phyloP scores from a whole-genome alignment of 129 eudicot genomes.

The Flaveria bidentis region DNA sequence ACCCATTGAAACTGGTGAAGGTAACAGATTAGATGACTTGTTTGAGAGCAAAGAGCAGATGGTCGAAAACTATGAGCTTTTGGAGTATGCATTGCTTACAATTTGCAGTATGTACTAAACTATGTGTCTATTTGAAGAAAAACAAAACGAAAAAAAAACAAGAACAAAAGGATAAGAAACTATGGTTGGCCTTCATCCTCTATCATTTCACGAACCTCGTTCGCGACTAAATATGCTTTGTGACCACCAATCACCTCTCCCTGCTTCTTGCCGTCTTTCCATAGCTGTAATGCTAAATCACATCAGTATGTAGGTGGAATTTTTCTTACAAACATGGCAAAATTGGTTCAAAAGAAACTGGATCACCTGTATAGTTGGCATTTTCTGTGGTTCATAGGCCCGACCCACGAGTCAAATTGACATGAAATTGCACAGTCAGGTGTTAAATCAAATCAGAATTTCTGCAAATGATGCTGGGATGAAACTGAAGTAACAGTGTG shows the following conservation, averaged over 20 bases:
- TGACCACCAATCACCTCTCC: constrained; percentile 89
- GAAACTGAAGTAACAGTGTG: background rate
- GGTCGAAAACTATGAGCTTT: constrained; percentile 61
- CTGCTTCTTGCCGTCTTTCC: constrained; percentile 79
- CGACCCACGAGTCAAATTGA: background rate
- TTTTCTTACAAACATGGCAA: background rate
- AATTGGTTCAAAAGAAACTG: background rate
- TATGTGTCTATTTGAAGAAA: background rate
- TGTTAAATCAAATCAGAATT: constrained; percentile 25
- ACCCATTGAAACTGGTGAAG: constrained; percentile 29
- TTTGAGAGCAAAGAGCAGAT: constrained; percentile 57
- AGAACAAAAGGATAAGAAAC: constrained; percentile 4
- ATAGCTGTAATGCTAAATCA: constrained; percentile 44
- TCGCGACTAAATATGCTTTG: constrained; percentile 77
- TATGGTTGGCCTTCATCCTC: constrained; percentile 49
- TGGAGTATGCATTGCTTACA: constrained; percentile 34
- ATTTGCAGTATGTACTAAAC: background rate
- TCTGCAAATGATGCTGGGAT: background rate
- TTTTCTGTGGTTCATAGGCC: constrained; percentile 53
- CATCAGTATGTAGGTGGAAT: constrained; percentile 6
- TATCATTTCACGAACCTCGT: constrained; percentile 79
- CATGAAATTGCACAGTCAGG: constrained; percentile 44
- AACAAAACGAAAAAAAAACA: background rate
- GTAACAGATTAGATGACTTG: constrained; percentile 68
- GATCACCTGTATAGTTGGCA: constrained; percentile 91